Percentiles rank a stretch among this genome's conserved stretches.
Conservation (phyloP, 805 yeast species). For the Yueomyces sinensis region DNA sequence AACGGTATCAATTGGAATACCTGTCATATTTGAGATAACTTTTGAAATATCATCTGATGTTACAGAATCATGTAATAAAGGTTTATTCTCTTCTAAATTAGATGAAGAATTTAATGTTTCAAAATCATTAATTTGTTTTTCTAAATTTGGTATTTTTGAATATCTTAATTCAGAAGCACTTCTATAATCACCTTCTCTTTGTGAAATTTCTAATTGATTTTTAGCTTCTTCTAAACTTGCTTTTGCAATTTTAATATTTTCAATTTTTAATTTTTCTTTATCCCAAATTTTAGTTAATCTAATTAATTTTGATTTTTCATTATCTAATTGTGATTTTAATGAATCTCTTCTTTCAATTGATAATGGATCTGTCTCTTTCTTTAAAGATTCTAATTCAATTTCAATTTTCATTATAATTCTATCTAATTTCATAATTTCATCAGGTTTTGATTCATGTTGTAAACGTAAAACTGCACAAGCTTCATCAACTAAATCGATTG, state of each 20-base stretch:
- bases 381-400: conserved; percentile 85
- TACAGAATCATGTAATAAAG: conserved; percentile 64
- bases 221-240: conserved; percentile 74
- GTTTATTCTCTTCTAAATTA: conserved; percentile 8
- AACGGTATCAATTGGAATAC: conserved; percentile 82
- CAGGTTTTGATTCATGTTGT: conserved; percentile 96
- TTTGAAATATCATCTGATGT: conserved; percentile 88
- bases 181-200: conserved; percentile 76
- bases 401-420: conserved; percentile 85
- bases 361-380: conserved; percentile 81
- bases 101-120: conserved; percentile 32
- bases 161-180: conserved; percentile 84
- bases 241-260: conserved; percentile 65
- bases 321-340: conserved; percentile 51
- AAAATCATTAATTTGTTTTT: conserved; percentile 39
- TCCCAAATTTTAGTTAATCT: conserved; percentile 82
- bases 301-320: conserved; percentile 49
- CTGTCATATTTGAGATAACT: conserved; percentile 89
- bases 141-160: conserved; percentile 70
- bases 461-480: conserved; percentile 90
- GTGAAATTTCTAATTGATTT: conserved; percentile 68
- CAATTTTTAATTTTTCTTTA: conserved; percentile 62
- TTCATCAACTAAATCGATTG: conserved; percentile 92
- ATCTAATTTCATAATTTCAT: conserved; percentile 79
- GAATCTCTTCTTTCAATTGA: conserved; percentile 68